Base-by-base conservation (phyloP, 2,329 filamentous ascomycete genomes). In the Plectosphaerella plurivora region DNA sequence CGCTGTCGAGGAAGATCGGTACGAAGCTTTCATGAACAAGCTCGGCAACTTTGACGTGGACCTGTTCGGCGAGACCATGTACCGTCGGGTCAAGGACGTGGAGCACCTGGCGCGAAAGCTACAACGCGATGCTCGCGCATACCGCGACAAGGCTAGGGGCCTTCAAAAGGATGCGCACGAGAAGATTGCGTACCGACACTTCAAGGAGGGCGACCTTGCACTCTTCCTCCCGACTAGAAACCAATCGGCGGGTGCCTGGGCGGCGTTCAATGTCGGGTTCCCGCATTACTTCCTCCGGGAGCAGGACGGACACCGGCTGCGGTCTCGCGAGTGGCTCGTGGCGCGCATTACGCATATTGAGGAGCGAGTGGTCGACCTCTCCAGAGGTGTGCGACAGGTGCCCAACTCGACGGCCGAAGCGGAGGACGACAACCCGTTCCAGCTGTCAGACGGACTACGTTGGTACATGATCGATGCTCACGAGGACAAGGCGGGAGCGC, bases 241-340 rank as follows among this genome's bases (percentile, higher is more conserved):
- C 65, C 92, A 97, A 70, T 89, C 89, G 37, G 94, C 91, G 5
- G 88, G 93, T 15, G 93, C 94, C 1, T 99, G 94, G 94, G 94
- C 94, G 5, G 94, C 94, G 1, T 99, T 99, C 79, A 99, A 99
- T 63, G 89, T 99, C 33, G 93, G 92, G 1, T 96, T 93, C 55
- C 94, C 94, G 9, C 94, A 99, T 68, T 97, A 94, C 73, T 99
- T 99, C 73, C 78, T 99, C 3, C 88, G 91, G 36, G 94, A 99
- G 68, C 89, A 95, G 66, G 93, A 97, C 61, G 81, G 80, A 1
- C 95, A 99, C 69, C 87, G 90, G 55, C 76, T 99, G 6, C 84
- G 87, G 28, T 86, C 85, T 47, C 83, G 93, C 36, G 94, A 99
- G 66, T 99, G 94, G 91, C 83, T 99, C n/a, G 86, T 99, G 8